phyloP scores from a whole-genome alignment of 306 rosid genomes.

The Vachellia pachyceras region DNA sequence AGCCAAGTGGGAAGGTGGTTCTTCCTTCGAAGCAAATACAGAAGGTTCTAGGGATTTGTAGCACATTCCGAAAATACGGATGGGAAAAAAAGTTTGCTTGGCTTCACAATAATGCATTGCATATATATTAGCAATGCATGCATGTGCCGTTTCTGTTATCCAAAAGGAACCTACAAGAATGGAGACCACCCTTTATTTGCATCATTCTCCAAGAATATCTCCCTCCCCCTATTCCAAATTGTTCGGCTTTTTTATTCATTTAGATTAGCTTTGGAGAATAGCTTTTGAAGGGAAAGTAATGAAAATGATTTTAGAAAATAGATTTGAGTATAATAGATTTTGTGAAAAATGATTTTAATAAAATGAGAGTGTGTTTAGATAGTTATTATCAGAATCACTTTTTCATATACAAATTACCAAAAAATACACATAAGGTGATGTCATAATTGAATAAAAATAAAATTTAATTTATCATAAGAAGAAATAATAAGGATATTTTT shows the following conservation, averaged over 20 bases:
- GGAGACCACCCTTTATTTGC: slow-evolving; percentile 16
- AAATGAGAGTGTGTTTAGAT: too few species aligned
- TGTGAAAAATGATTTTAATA: too few species aligned
- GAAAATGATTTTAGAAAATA: too few species aligned
- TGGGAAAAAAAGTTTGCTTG: neutral
- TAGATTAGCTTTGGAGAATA: neutral
- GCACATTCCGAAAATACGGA: neutral
- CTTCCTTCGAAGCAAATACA: neutral
- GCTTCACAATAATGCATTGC: neutral
- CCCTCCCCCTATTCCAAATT: neutral
- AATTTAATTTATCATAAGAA: too few species aligned
- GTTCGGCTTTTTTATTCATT: neutral
- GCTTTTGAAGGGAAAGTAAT: too few species aligned
- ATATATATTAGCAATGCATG: neutral
- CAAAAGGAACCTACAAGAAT: slow-evolving; percentile 35
- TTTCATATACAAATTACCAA: too few species aligned
- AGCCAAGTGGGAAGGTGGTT: neutral
- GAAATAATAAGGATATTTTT: too few species aligned
- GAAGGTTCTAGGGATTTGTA: neutral
- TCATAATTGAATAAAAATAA: too few species aligned
- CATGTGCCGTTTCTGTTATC: slow-evolving; percentile 35
- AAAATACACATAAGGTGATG: too few species aligned
- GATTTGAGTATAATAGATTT: too few species aligned
- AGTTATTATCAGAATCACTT: too few species aligned
- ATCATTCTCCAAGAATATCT: slow-evolving; percentile 12